Conservation (phyloP, 495 filamentous ascomycete species). For the Aspergillus olivimuriae region DNA sequence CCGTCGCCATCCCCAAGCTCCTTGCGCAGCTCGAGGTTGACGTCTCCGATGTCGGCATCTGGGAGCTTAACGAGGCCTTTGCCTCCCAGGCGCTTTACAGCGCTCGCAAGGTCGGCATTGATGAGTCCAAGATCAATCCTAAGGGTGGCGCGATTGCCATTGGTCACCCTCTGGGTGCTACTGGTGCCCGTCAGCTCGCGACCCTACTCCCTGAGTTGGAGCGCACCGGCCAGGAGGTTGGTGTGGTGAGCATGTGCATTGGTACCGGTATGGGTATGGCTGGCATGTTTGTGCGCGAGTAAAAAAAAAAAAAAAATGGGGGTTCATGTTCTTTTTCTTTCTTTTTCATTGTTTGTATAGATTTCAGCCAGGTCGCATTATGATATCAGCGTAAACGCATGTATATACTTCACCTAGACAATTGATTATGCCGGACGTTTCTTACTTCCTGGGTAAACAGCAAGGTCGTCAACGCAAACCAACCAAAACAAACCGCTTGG, state of each 20-base stretch:
- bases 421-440: too few species aligned
- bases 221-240: constrained; percentile 57
- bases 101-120: constrained; percentile 64
- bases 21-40: constrained; percentile 57
- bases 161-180: constrained; percentile 89
- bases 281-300: constrained; percentile 77
- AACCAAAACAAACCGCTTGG: too few species aligned
- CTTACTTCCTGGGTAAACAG: too few species aligned
- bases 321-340: not conserved
- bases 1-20: constrained; percentile 77
- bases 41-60: constrained; percentile 69
- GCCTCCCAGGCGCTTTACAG: constrained; percentile 84
- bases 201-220: constrained; percentile 66
- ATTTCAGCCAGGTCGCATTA: constrained; percentile 11
- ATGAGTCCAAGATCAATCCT: constrained; percentile 69
- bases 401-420: too few species aligned
- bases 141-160: constrained; percentile 91
- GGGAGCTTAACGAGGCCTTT: constrained; percentile 97
- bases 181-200: constrained; percentile 74
- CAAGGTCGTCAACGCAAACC: too few species aligned
- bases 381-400: constrained; percentile 14
- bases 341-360: constrained; percentile 3
- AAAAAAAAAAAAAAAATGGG: constrained; percentile 16
- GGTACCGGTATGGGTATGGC: constrained; percentile 93
- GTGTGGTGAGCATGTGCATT: constrained; percentile 82